Conservation (phyloP, 169 alveolate species). For the Eimeria maxima region DNA sequence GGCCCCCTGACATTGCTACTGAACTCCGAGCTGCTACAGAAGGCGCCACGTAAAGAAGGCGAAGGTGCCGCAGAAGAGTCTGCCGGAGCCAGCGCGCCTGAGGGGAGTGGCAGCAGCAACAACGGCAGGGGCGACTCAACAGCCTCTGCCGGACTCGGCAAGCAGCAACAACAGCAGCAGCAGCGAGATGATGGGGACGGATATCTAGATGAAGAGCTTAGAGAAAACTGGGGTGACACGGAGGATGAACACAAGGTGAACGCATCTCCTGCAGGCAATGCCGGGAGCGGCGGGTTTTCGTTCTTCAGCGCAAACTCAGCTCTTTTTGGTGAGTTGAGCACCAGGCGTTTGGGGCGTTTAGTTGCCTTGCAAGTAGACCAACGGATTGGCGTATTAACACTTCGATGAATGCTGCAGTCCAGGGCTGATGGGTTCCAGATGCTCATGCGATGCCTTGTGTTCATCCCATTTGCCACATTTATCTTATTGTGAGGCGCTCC, state of each 20-base stretch:
- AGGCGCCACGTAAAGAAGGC: neutral
- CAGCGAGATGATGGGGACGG: conserved; percentile 51
- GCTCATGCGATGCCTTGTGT: neutral
- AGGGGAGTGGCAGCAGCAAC: conserved; percentile 16
- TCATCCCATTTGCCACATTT: neutral
- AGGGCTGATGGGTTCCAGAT: neutral
- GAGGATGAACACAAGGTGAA: neutral
- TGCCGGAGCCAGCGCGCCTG: neutral
- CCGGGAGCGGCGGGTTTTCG: conserved; percentile 74
- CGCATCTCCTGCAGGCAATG: neutral
- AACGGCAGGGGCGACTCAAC: neutral
- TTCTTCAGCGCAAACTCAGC: conserved; percentile 79
- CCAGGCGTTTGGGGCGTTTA: neutral
- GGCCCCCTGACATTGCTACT: conserved; percentile 81
- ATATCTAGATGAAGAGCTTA: conserved; percentile 56
- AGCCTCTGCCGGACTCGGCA: neutral
- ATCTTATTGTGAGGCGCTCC: neutral
- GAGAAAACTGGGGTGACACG: conserved; percentile 41
- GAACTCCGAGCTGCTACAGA: conserved; percentile 59
- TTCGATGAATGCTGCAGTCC: neutral
- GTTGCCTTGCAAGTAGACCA: neutral
- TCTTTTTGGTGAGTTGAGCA: conserved; percentile 51
- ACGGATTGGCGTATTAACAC: neutral
- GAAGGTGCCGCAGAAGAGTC: neutral
- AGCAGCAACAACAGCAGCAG: neutral